Conservation (phyloP, 768 basidiomycete species). For the Tephrocybe sp. region DNA sequence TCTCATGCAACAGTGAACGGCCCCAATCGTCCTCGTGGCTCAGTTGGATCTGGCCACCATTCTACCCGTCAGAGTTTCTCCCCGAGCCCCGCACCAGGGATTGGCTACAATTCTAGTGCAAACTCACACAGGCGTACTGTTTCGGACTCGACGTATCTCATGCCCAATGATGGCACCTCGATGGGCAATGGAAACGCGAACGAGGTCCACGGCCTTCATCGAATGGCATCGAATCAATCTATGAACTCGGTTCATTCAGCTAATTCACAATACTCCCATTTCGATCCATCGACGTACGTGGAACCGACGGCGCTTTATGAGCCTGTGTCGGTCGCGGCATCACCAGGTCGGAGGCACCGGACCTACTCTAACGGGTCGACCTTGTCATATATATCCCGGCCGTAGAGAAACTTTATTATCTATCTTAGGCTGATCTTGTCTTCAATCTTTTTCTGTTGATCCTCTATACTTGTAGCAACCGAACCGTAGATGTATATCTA, state of each 20-base stretch:
- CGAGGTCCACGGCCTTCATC: slow-evolving; percentile 2
- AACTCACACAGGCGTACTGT: slow-evolving; percentile 7
- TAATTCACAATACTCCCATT: slow-evolving; percentile 12
- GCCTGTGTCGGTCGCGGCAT: not conserved
- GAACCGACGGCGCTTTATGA: slow-evolving; percentile 9
- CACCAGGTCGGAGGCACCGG: not conserved
- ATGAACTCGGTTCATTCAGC: slow-evolving; percentile 9
- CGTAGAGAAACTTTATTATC: not conserved
- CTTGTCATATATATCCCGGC: slow-evolving; percentile 1
- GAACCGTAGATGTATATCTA: no score
- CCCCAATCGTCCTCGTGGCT: not conserved
- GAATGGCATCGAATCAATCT: slow-evolving; percentile 11
- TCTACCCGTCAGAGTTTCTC: slow-evolving; percentile 5
- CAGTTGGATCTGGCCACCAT: not conserved
- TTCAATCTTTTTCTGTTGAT: no score
- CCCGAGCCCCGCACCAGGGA: not conserved
- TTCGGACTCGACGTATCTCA: slow-evolving; percentile 7
- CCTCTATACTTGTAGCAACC: no score
- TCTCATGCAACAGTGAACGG: slow-evolving; percentile 1
- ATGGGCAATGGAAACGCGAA: not conserved
- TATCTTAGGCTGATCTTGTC: no score
- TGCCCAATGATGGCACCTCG: not conserved
- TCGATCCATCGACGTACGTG: slow-evolving; percentile 7
- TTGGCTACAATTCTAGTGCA: not conserved
- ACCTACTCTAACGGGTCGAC: slow-evolving; percentile 5